Percentiles rank a stretch among this genome's conserved stretches.
Evolutionary conservation across 2,329 filamentous ascomycete species (phyloP).

Genomic region (Beauveria sp.): DNA sequence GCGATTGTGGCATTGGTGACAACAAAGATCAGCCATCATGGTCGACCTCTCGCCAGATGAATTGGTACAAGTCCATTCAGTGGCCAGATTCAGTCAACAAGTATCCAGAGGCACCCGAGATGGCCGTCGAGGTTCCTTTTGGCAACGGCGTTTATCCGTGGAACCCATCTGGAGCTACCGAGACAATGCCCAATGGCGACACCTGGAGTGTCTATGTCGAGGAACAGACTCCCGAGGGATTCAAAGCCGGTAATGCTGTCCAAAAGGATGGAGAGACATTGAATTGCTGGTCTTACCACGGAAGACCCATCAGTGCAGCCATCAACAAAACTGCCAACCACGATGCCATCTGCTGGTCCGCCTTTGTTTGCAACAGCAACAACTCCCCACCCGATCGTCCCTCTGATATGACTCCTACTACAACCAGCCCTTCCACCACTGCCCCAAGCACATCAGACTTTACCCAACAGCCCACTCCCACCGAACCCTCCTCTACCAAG

Average conservation of each 20-base stretch:
- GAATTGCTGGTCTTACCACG: slow-evolving; percentile 35
- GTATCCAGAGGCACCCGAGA: slow-evolving; percentile 29
- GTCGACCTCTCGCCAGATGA: slow-evolving; percentile 37
- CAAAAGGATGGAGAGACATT: slow-evolving; percentile 31
- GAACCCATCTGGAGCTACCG: slow-evolving; percentile 29
- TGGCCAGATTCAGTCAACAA: slow-evolving; percentile 28
- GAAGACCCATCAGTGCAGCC: slow-evolving; percentile 29
- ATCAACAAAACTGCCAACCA: slow-evolving; percentile 30
- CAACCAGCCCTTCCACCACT: slow-evolving; percentile 26
- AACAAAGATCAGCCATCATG: slow-evolving; percentile 30
- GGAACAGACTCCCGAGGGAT: slow-evolving; percentile 31
- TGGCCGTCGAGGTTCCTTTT: slow-evolving; percentile 32
- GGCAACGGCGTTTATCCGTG: slow-evolving; percentile 31
- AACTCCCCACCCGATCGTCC: slow-evolving; percentile 25
- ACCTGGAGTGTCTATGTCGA: slow-evolving; percentile 35
- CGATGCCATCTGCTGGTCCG: slow-evolving; percentile 31
- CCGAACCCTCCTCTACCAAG: slow-evolving; percentile 21
- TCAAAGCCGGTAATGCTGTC: slow-evolving; percentile 32
- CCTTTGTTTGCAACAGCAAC: slow-evolving; percentile 34
- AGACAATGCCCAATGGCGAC: slow-evolving; percentile 30
- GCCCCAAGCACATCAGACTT: slow-evolving; percentile 25
- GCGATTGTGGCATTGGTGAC: slow-evolving; percentile 35
- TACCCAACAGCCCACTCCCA: slow-evolving; percentile 23
- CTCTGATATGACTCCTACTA: slow-evolving; percentile 27
- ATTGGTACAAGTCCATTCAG: slow-evolving; percentile 32